Conservation (phyloP, 177 flowering plant species). For the Vitis hybrid region DNA sequence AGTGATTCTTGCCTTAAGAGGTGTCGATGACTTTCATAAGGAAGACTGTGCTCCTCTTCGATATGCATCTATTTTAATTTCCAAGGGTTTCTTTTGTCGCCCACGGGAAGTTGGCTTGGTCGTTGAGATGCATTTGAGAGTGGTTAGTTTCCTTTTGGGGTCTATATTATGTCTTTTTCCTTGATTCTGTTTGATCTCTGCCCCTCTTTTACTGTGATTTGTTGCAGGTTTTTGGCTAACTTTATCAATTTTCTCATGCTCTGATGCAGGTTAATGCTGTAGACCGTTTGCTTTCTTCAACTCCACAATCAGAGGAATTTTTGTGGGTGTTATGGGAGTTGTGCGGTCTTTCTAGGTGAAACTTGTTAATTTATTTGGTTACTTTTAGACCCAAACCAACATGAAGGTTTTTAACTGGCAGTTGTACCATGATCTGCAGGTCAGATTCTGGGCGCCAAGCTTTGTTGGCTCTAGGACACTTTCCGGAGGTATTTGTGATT, state of each 20-base stretch:
- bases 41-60: conserved; percentile 79
- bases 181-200: not conserved
- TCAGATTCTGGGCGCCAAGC: conserved; percentile 96
- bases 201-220: not conserved
- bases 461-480: conserved; percentile 68
- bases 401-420: not conserved
- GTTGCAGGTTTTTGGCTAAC: not conserved
- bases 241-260: not conserved
- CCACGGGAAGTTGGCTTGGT: conserved; percentile 71
- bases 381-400: not conserved
- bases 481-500: conserved; percentile 77
- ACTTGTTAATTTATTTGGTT: conserved; percentile 8
- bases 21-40: conserved; percentile 44
- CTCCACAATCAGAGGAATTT: conserved; percentile 75
- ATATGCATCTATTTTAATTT: conserved; percentile 66
- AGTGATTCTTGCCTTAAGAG: conserved; percentile 62
- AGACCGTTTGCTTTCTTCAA: conserved; percentile 64
- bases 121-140: conserved; percentile 72
- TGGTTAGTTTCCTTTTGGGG: conserved; percentile 52
- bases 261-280: conserved; percentile 67
- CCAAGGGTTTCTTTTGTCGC: conserved; percentile 81
- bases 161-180: not conserved
- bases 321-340: conserved; percentile 94
- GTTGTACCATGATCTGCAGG: conserved; percentile 46
- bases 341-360: conserved; percentile 82